Percentiles rank a stretch among this genome's conserved stretches.
Evolutionary conservation across 2,329 filamentous ascomycete genomes (phyloP).

Genomic region (Herpotrichia juniperi): DNA sequence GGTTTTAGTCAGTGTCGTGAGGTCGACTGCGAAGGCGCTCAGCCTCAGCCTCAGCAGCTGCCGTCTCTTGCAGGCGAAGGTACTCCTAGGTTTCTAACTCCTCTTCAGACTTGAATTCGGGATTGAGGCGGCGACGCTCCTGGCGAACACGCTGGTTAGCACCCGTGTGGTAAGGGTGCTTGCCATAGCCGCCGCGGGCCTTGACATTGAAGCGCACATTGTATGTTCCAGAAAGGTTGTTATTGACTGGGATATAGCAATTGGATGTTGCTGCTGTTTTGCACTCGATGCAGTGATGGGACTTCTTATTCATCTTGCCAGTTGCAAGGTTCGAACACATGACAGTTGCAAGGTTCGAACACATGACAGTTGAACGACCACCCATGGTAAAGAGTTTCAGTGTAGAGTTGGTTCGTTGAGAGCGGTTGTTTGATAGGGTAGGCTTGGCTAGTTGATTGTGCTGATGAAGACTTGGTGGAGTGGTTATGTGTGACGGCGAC

Average conservation of each 20-base stretch:
- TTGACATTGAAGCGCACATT: background rate
- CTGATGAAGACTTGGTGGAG: no score
- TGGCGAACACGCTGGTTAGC: background rate
- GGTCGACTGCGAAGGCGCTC: no score
- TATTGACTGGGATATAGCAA: background rate
- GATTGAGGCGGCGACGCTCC: background rate
- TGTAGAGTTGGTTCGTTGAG: no score
- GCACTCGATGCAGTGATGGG: background rate
- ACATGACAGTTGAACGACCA: background rate
- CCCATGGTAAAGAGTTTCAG: no score
- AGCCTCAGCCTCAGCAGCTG: no score
- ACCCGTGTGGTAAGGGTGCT: background rate
- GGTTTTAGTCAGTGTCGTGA: no score
- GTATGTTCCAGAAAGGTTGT: no score
- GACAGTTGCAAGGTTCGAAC: background rate
- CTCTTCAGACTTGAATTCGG: background rate
- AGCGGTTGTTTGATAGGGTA: no score
- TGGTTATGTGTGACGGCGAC: no score
- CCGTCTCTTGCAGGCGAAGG: no score
- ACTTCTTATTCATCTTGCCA: background rate
- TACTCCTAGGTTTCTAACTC: no score
- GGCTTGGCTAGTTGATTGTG: no score
- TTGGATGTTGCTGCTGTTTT: background rate
- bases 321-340: background rate
- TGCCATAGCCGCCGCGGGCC: background rate